A percentile compares a stretch with the other conserved stretches of the same genome.
phyloP scores from a whole-genome alignment of 768 basidiomycete genomes.

The Trametes punicea region DNA sequence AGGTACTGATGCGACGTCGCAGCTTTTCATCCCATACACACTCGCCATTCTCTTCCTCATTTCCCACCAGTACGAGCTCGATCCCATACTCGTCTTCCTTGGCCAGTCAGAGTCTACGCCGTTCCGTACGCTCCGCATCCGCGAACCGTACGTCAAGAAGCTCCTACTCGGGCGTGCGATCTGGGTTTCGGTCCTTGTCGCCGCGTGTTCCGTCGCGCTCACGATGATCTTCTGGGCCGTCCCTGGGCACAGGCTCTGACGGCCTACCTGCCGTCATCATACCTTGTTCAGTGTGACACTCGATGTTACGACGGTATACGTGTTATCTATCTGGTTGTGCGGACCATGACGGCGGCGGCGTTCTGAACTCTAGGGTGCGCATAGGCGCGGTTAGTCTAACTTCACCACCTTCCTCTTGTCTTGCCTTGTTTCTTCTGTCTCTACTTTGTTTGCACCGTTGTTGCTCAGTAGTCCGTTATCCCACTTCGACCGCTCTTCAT shows the following conservation, averaged over 20 bases:
- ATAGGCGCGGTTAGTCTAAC: neutral
- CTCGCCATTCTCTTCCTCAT: constrained; percentile 88
- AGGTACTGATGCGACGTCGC: constrained; percentile 7
- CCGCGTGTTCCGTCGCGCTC: constrained; percentile 70
- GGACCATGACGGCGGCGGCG: constrained; percentile 12
- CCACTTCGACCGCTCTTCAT: constrained; percentile 3
- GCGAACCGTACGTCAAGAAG: constrained; percentile 92
- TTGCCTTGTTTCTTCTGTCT: neutral
- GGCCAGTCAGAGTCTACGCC: constrained; percentile 95
- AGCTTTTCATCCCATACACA: constrained; percentile 95
- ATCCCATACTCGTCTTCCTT: constrained; percentile 92
- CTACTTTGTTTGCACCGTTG: constrained; percentile 11
- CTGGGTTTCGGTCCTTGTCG: constrained; percentile 84
- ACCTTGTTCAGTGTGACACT: neutral
- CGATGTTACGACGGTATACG: neutral
- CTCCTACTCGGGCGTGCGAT: constrained; percentile 85
- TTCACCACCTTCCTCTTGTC: constrained; percentile 1
- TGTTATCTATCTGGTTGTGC: constrained; percentile 4
- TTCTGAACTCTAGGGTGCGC: constrained; percentile 11
- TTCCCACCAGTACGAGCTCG: constrained; percentile 95
- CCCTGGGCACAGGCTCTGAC: constrained; percentile 83
- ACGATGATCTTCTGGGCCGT: constrained; percentile 96
- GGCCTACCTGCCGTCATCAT: neutral
- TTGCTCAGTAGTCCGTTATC: constrained; percentile 18
- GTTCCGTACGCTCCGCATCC: constrained; percentile 88